Percentiles rank a stretch among this genome's conserved stretches.
phyloP scores from a whole-genome alignment of 2,329 filamentous ascomycete genomes.

The Microdochium paspali region DNA sequence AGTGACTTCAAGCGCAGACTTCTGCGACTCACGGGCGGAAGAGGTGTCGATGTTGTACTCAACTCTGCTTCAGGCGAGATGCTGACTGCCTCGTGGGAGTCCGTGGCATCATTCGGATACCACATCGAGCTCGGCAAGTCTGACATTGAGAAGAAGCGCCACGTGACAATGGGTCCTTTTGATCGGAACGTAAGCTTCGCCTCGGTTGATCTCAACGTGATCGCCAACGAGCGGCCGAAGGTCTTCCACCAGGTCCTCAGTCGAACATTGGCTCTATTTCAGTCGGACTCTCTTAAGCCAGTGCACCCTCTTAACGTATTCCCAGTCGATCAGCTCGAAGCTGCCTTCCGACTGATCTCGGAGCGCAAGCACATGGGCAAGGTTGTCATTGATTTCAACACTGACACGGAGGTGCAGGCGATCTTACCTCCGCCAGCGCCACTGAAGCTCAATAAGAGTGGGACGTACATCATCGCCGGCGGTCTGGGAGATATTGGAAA shows the following conservation, averaged over 20 bases:
- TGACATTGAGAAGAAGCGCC: conserved; percentile 16
- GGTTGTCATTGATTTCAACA: conserved; percentile 17
- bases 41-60: conserved; percentile 12
- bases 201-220: conserved; percentile 11
- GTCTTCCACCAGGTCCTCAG: conserved; percentile 3
- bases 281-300: no score
- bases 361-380: conserved; percentile 25
- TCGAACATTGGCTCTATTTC: conserved; percentile 1
- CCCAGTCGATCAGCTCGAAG: conserved; percentile 6
- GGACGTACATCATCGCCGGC: conserved; percentile 11
- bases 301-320: conserved; percentile 9
- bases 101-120: conserved; percentile 15
- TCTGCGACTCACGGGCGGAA: conserved; percentile 6
- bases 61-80: conserved; percentile 11
- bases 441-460: conserved; percentile 6
- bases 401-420: conserved; percentile 2
- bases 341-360: conserved; percentile 25
- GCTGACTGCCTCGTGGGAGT: conserved; percentile 14
- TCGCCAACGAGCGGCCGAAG: conserved; percentile 3
- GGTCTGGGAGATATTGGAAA: conserved; percentile 22
- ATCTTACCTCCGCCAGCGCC: neutral
- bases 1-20: conserved; percentile 13
- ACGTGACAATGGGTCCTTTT: conserved; percentile 23
- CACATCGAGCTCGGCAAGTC: conserved; percentile 18
- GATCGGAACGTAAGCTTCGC: conserved; percentile 11